These are phyloP conservation scores for Elongisporangium prolatum DNA, from an alignment of 352 stramenopile genomes.

Conservation along the genomic window DNA sequence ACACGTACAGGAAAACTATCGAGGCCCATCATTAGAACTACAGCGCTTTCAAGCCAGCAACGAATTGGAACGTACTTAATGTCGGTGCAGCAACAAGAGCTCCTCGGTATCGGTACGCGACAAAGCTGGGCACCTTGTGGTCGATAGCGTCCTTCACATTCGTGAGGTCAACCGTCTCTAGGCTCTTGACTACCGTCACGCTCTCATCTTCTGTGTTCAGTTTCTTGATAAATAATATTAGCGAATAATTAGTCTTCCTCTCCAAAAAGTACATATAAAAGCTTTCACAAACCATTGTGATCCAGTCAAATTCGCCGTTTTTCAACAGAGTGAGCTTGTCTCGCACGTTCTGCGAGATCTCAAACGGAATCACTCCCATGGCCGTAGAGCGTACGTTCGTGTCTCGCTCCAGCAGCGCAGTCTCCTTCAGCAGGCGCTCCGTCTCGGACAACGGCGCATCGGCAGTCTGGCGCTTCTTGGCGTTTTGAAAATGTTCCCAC, in stretches of 20 bases:
- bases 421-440: constrained; percentile 79
- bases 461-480: constrained; percentile 58
- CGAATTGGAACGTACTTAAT: constrained; percentile 22
- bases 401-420: constrained; percentile 70
- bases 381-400: constrained; percentile 85
- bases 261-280: no score
- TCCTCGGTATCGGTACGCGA: constrained; percentile 66
- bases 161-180: constrained; percentile 65
- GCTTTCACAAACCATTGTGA: constrained; percentile 76
- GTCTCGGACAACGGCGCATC: constrained; percentile 84
- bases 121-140: constrained; percentile 66
- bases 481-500: constrained; percentile 68
- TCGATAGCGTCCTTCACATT: constrained; percentile 58
- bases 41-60: not conserved
- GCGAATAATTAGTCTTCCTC: no score
- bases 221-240: constrained; percentile 53
- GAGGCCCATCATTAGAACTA: not conserved
- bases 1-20: constrained; percentile 88
- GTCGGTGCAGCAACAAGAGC: constrained; percentile 26
- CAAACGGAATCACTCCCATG: constrained; percentile 88
- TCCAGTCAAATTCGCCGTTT: constrained; percentile 84
- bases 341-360: constrained; percentile 73
- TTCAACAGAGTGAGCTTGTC: constrained; percentile 75
- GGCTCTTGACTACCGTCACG: constrained; percentile 74
- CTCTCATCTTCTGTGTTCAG: constrained; percentile 70